phyloP scores from a whole-genome alignment of 202 grass and related monocot genomes.

The Musa balbisiana region DNA sequence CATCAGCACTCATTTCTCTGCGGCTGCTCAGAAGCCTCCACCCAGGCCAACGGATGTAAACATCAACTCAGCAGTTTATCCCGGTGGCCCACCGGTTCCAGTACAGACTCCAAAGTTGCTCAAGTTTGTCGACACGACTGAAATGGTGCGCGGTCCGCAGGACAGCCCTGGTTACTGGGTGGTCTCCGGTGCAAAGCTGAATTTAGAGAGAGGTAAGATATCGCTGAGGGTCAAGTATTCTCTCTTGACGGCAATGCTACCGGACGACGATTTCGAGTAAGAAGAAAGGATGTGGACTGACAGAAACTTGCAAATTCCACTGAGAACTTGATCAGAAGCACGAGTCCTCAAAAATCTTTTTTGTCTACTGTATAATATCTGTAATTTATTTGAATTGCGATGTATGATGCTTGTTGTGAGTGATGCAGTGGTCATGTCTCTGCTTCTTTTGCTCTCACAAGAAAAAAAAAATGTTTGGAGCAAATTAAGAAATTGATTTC shows the following conservation, averaged over 20 bases:
- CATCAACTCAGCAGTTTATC: conserved; percentile 87
- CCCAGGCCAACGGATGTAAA: conserved; percentile 61
- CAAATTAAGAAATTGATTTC: too few species aligned
- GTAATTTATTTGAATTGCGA: not conserved
- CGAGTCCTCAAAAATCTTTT: not conserved
- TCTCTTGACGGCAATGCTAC: conserved; percentile 54
- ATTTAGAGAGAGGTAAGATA: conserved; percentile 84
- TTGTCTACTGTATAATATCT: not conserved
- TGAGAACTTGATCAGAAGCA: not conserved
- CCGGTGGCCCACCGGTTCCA: conserved; percentile 66
- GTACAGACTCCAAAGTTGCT: conserved; percentile 76
- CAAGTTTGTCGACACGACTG: conserved; percentile 74
- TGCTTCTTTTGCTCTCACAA: too few species aligned
- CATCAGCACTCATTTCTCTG: conserved; percentile 83
- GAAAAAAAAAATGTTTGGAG: too few species aligned
- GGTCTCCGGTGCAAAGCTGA: conserved; percentile 80
- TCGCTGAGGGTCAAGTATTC: conserved; percentile 73
- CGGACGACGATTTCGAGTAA: conserved; percentile 47
- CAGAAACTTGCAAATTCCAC: not conserved
- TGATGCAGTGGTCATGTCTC: too few species aligned
- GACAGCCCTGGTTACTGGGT: conserved; percentile 86
- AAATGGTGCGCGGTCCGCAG: conserved; percentile 77
- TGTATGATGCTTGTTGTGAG: too few species aligned
- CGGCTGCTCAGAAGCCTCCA: conserved; percentile 37
- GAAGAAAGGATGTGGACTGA: conserved; percentile 5